A percentile compares a stretch with the other conserved stretches of the same genome.
These are phyloP conservation scores for Sphaerobolus stellatus DNA, from an alignment of 1,284 basidiomycete genomes.

Conservation along the genomic window DNA sequence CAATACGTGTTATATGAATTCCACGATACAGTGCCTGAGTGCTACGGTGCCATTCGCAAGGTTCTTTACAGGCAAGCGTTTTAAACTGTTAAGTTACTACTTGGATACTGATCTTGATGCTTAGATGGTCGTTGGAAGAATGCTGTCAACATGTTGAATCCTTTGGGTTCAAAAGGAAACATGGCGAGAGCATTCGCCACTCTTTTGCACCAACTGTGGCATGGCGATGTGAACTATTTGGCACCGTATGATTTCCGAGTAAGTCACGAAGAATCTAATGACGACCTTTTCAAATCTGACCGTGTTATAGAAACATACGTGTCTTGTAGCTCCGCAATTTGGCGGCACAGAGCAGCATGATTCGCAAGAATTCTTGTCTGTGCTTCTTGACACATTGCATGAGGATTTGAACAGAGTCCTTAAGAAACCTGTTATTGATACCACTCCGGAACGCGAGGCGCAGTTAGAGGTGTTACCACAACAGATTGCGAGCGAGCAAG, in stretches of 20 bases:
- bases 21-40: slow-evolving; percentile 92
- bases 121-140: slow-evolving; percentile 84
- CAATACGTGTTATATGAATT: slow-evolving; percentile 99
- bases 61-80: slow-evolving; percentile 76
- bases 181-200: slow-evolving; percentile 83
- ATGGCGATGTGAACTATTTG: slow-evolving; percentile 80
- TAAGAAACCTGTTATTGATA: slow-evolving; percentile 68
- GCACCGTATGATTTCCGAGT: slow-evolving; percentile 88
- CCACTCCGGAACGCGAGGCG: slow-evolving; percentile 84
- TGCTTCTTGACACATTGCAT: slow-evolving; percentile 93
- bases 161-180: slow-evolving; percentile 85
- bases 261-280: slow-evolving; percentile 24
- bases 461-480: slow-evolving; percentile 85
- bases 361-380: slow-evolving; percentile 95
- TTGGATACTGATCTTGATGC: neutral
- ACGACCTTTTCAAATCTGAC: neutral
- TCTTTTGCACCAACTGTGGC: slow-evolving; percentile 87
- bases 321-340: slow-evolving; percentile 84
- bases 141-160: slow-evolving; percentile 87
- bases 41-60: slow-evolving; percentile 88
- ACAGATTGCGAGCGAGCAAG: slow-evolving; percentile 88
- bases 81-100: neutral
- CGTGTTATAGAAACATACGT: slow-evolving; percentile 79
- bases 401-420: slow-evolving; percentile 93
- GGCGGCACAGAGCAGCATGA: slow-evolving; percentile 93